Conservation (phyloP, 176 grass and related monocot species). For the Triticum monococcum region DNA sequence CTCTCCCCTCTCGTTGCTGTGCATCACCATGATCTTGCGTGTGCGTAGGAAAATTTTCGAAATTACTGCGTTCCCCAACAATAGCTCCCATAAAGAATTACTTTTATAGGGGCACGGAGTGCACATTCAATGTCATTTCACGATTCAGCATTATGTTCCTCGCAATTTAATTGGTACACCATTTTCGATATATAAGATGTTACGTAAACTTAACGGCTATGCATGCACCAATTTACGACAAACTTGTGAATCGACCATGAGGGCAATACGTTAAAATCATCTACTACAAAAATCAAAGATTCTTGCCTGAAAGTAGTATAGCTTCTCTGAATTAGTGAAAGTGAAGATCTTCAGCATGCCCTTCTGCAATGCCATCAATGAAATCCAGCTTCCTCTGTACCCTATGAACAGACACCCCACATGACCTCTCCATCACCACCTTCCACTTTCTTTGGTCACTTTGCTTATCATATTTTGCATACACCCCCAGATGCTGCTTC, state of each 20-base stretch:
- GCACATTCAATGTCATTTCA: not conserved
- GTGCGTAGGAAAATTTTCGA: too few species aligned
- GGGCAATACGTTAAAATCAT: not conserved
- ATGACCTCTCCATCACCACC: too few species aligned
- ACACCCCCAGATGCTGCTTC: too few species aligned
- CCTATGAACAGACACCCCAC: conserved; percentile 39
- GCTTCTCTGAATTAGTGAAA: conserved; percentile 81
- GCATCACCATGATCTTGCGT: too few species aligned
- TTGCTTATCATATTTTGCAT: not conserved
- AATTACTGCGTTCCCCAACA: too few species aligned
- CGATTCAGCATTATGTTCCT: not conserved
- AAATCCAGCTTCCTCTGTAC: conserved; percentile 97
- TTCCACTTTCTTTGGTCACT: not conserved
- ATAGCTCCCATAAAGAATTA: too few species aligned
- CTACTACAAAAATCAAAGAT: conserved; percentile 1
- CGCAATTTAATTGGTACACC: not conserved
- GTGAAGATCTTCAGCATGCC: conserved; percentile 77
- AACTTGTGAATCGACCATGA: not conserved
- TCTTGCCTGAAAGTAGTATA: conserved; percentile 82
- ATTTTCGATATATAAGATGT: not conserved
- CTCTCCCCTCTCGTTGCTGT: too few species aligned
- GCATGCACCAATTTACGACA: not conserved
- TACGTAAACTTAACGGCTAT: not conserved
- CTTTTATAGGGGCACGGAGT: too few species aligned
- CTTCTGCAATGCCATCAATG: conserved; percentile 69